phyloP scores from a whole-genome alignment of 805 yeast species.

The Diddensiella transvaalensis region DNA sequence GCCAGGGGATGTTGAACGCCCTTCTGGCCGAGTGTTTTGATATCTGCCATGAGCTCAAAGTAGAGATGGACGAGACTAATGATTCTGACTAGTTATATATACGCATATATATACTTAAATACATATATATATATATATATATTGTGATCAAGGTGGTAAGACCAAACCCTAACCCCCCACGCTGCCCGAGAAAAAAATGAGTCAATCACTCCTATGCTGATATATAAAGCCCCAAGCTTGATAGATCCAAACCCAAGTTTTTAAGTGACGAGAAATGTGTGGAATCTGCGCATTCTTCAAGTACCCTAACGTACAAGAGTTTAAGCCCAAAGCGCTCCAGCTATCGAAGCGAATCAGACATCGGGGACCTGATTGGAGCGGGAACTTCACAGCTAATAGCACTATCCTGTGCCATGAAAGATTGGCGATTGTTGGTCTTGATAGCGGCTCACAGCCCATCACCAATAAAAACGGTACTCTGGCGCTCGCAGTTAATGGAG shows the following conservation, averaged over 20 bases:
- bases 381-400: conserved; percentile 72
- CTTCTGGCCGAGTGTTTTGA: conserved; percentile 92
- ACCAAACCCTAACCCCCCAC: conserved; percentile 3
- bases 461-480: conserved; percentile 70
- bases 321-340: conserved; percentile 85
- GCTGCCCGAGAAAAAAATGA: too few relatives aligned
- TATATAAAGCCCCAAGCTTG: too few relatives aligned
- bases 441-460: conserved; percentile 98
- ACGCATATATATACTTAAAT: not conserved
- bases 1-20: conserved; percentile 94
- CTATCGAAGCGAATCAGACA: conserved; percentile 90
- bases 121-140: not conserved
- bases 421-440: conserved; percentile 95
- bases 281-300: conserved; percentile 94
- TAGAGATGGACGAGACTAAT: conserved; percentile 70
- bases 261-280: conserved; percentile 89
- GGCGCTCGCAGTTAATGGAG: conserved; percentile 90
- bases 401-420: conserved; percentile 93
- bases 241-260: too few relatives aligned
- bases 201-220: too few relatives aligned
- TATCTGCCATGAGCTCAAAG: conserved; percentile 82
- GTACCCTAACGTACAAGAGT: conserved; percentile 73
- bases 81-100: conserved; percentile 7
- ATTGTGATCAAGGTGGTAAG: not conserved
- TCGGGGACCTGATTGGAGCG: conserved; percentile 98